Conservation (phyloP, 805 yeast species). For the Yamadazyma philogaea region DNA sequence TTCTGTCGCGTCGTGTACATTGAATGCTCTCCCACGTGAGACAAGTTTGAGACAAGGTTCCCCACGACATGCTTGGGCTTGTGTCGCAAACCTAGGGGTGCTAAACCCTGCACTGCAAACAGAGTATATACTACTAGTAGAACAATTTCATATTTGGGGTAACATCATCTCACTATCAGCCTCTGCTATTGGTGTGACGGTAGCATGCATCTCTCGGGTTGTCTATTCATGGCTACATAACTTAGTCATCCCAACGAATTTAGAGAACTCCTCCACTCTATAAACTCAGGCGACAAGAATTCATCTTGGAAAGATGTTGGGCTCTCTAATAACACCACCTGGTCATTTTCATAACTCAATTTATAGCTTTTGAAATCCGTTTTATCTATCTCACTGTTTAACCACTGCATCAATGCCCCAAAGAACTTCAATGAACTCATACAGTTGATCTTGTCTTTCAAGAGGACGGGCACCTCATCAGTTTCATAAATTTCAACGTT, state of each 20-base stretch:
- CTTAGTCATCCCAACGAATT: background rate
- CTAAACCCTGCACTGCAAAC: too few relatives aligned
- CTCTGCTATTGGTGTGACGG: too few relatives aligned
- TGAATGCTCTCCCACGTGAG: too few relatives aligned
- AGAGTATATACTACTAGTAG: too few relatives aligned
- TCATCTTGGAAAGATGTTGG: constrained; percentile 33
- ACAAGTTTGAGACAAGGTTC: too few relatives aligned
- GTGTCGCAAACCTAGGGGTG: too few relatives aligned
- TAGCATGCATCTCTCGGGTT: too few relatives aligned
- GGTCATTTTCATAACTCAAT: constrained; percentile 49
- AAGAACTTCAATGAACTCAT: constrained; percentile 81
- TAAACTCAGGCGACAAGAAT: constrained; percentile 47
- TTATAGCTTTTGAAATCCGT: constrained; percentile 36
- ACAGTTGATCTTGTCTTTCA: constrained; percentile 66
- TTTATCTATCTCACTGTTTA: constrained; percentile 48
- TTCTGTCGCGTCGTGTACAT: too few relatives aligned
- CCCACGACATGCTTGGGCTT: too few relatives aligned
- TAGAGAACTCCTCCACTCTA: constrained; percentile 10
- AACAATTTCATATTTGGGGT: too few relatives aligned
- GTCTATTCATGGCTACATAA: background rate
- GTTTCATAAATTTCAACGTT: constrained; percentile 74
- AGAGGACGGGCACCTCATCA: constrained; percentile 69
- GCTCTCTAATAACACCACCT: constrained; percentile 41
- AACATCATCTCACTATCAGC: too few relatives aligned
- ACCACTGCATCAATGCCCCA: constrained; percentile 81